phyloP scores from a whole-genome alignment of 805 yeast species.

The Wickerhamiella allomyrinae region DNA sequence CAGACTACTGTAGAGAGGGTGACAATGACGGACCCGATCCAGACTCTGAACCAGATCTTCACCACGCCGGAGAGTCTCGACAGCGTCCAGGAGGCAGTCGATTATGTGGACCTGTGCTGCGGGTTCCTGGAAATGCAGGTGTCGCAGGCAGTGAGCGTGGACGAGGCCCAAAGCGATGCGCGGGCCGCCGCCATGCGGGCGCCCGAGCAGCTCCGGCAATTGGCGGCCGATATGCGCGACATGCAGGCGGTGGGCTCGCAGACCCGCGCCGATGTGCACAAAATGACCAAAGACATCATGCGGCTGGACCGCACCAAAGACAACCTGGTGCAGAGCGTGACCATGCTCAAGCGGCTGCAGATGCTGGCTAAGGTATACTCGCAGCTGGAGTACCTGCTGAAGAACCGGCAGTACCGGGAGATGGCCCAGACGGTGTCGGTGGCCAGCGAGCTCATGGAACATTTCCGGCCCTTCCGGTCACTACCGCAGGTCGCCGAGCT shows the following conservation, averaged over 20 bases:
- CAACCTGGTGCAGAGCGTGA: conserved; percentile 73
- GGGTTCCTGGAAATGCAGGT: conserved; percentile 35
- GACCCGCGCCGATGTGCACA: conserved; percentile 14
- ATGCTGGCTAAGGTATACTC: conserved; percentile 69
- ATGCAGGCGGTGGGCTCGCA: conserved; percentile 11
- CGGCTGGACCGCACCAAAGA: conserved; percentile 67
- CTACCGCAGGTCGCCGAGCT: conserved; percentile 64
- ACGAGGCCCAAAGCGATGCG: conserved; percentile 20
- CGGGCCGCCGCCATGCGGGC: conserved; percentile 17
- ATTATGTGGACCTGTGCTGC: conserved; percentile 39
- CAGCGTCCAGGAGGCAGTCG: conserved; percentile 37
- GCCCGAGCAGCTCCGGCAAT: conserved; percentile 25
- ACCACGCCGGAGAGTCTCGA: conserved; percentile 36
- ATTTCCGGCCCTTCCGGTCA: conserved; percentile 68
- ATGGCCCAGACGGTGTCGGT: conserved; percentile 52
- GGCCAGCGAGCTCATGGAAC: conserved; percentile 54
- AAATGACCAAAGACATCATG: conserved; percentile 65
- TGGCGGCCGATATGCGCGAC: conserved; percentile 6
- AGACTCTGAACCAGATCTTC: conserved; percentile 39
- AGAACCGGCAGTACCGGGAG: conserved; percentile 35
- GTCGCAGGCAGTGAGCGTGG: conserved; percentile 25
- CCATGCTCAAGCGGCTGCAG: conserved; percentile 71
- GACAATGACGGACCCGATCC: conserved; percentile 30
- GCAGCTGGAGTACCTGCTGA: conserved; percentile 36
- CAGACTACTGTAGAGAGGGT: too few relatives aligned